Base-by-base conservation (phyloP, 1,284 basidiomycete genomes). In the Marasmius sp. region DNA sequence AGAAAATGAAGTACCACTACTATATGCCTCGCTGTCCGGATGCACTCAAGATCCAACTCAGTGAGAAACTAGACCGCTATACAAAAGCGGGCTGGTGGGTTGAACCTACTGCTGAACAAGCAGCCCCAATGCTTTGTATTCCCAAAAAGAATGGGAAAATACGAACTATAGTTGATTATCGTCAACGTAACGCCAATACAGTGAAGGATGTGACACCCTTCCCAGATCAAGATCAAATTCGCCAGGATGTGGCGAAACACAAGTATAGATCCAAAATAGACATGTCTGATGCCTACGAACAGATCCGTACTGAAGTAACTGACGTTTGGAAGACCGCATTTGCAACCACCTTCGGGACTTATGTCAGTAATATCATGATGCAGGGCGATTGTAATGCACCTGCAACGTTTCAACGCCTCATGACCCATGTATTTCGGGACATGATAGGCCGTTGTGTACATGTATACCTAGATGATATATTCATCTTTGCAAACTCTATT, bases 161-260 rank as follows among this genome's bases (percentile, higher is more conserved):
- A 65, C 16, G 45, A 6, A 47, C 45, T 8, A 47, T 64, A 0
- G 9, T 54, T 36, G 52, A 54, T 14, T 54, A 37, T 20, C 52
- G 16, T 54, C 52, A 54, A 38, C 34, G 59, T 6, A 70, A 70
- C 38, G 67, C 65, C 4, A 77, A 76, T 50, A 75, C 74, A 0
- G 22, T 64, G 0, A 75, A 75, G 41, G 59, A 74, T 20, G 65
- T 69, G 0, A 70, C 71, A 0, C 75, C 72, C 0, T 59, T 76
- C 36, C 72, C 71, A 7, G 68, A 72, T 51, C 69, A 70, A 18
- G 68, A 72, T 11, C n/a, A 33, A 3, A 38, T 54, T 3, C 8
- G 34, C 5, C 33, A 37, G 52, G 34, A 54, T 37, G 34, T 54
- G 20, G 52, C 52, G 9, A 38, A 18, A 36, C n/a, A 34, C 12